Evolutionary conservation across 169 alveolate genomes (phyloP), one percentile per base, ranked within the genome.

Genomic region (Plasmodium blacklocki): DNA sequence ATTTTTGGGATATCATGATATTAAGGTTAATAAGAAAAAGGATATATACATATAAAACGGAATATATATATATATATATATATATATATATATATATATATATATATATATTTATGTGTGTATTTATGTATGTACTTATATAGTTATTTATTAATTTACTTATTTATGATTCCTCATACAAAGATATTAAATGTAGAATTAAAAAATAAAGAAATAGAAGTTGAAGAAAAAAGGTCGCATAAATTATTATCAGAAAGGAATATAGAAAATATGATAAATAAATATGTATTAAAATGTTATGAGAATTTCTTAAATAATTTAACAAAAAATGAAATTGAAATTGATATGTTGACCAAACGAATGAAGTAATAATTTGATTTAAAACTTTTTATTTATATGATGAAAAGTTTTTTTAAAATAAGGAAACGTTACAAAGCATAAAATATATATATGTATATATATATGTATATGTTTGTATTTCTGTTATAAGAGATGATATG

Each of bases 121-220:
- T 39, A 39, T 39, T 5, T 6, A 39, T 39, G 47, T 39, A 4
- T 39, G 47, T 39, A 39, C 11, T 39, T 39, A 39, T 39, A 7
- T 39, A 6, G 5, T 39, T 39, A 39, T 39, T 7, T 32, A 32
- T 26, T 26, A 2, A 26, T 32, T 32, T 32, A 32, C 19, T 52
- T 52, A n/a, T 14, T 54, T 54, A 54, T n/a, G 8, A n/a, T n/a
- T 67, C 23, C n/a, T 14, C 58, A 67, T 21, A 0, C 32, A 67
- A 12, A 78, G 89, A 58, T 78, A 45, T 56, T 78, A 50, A 78
- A 78, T 64, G 47, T 78, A 45, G 89, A 78, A 47, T 49, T 64
- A 66, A 78, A 78, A 78, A 78, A 59, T 50, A 78, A 78, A 78
- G 89, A 78, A 78, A 66, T 78, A 19, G 89, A 59, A 43, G 43